A percentile compares a stretch with the other conserved stretches of the same genome.
These are phyloP conservation scores for Trichosanthes cucumerina DNA, from an alignment of 306 rosid genomes.

Conservation along the genomic window DNA sequence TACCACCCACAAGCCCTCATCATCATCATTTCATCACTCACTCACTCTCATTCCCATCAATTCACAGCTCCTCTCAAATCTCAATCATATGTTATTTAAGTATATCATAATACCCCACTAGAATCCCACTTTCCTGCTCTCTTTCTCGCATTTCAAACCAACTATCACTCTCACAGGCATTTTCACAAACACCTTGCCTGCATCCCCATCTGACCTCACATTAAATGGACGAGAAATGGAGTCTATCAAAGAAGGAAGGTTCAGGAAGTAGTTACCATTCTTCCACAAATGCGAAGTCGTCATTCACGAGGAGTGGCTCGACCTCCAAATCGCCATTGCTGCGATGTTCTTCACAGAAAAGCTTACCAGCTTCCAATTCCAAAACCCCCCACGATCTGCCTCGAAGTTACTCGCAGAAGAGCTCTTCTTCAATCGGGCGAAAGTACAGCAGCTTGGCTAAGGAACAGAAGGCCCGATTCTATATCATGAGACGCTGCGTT, in stretches of 20 bases:
- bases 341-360: constrained; percentile 40
- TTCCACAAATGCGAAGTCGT: constrained; percentile 30
- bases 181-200: constrained; percentile 4
- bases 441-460: constrained; percentile 76
- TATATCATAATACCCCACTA: not conserved
- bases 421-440: constrained; percentile 30
- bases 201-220: not conserved
- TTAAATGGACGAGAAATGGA: constrained; percentile 79
- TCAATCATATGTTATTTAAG: constrained; percentile 2
- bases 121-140: not conserved
- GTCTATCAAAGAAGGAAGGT: constrained; percentile 61
- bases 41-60: not conserved
- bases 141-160: not conserved
- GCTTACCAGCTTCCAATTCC: not conserved
- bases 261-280: constrained; percentile 19
- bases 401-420: constrained; percentile 59
- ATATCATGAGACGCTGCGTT: constrained; percentile 88
- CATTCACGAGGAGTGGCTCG: constrained; percentile 55
- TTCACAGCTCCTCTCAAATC: not conserved
- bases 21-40: not conserved
- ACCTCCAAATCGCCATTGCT: constrained; percentile 67
- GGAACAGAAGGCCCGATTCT: constrained; percentile 88
- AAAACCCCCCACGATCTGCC: constrained; percentile 24
- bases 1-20: not conserved
- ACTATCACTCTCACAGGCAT: constrained; percentile 10